Percentiles rank a stretch among this genome's conserved stretches.
phyloP scores from a whole-genome alignment of 768 basidiomycete genomes.

The Jaapia argillacea region DNA sequence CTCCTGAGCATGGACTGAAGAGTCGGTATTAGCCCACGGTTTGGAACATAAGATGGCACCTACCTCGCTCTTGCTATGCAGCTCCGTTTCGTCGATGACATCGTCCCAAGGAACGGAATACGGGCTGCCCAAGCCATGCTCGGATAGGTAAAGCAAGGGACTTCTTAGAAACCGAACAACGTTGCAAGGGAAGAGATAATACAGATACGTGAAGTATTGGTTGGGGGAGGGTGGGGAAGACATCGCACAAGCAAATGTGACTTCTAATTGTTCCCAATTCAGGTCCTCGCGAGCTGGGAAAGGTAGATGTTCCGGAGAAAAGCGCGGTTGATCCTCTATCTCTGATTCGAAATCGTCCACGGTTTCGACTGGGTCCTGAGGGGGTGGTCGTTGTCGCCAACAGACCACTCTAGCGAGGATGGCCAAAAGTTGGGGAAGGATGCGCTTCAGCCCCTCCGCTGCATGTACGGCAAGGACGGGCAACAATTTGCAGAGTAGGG shows the following conservation, averaged over 20 bases:
- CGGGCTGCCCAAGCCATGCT: conserved; percentile 40
- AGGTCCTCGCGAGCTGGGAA: conserved; percentile 41
- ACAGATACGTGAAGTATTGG: conserved; percentile 67
- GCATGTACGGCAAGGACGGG: conserved; percentile 65
- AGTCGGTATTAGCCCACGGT: conserved; percentile 1
- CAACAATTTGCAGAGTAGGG: conserved; percentile 59
- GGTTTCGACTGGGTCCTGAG: conserved; percentile 19
- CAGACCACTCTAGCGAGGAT: conserved; percentile 65
- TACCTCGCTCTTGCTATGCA: conserved; percentile 69
- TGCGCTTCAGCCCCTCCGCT: conserved; percentile 38
- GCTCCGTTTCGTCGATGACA: conserved; percentile 55
- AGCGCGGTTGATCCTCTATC: conserved; percentile 3
- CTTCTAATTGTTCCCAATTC: conserved; percentile 60
- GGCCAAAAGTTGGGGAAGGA: conserved; percentile 56
- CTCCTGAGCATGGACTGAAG: conserved; percentile 55
- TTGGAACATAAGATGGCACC: conserved; percentile 10
- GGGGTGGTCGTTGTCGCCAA: conserved; percentile 46
- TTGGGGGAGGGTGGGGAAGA: conserved; percentile 50
- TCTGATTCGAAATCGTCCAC: conserved; percentile 24
- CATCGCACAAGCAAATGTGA: conserved; percentile 47
- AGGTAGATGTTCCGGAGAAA: conserved; percentile 1
- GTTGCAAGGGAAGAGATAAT: conserved; percentile 90
- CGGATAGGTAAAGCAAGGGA: conserved; percentile 54
- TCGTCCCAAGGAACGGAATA: conserved; percentile 66
- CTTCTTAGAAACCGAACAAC: conserved; percentile 67